Evolutionary conservation across 1,284 basidiomycete genomes (phyloP).

Genomic region (Leccinum insolens): DNA sequence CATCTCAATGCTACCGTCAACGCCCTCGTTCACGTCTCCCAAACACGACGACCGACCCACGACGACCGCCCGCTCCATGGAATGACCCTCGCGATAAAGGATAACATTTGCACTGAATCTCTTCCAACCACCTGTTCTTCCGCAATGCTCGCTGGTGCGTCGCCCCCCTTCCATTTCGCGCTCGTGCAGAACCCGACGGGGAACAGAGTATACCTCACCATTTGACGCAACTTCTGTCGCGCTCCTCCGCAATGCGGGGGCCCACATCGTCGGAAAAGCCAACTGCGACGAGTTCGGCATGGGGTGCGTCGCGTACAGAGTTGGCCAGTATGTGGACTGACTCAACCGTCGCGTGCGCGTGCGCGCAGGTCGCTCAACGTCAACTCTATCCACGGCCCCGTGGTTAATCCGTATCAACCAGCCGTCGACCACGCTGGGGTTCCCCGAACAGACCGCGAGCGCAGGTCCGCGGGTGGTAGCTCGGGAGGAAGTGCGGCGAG

Average conservation of each 20-base stretch:
- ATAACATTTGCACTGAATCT: conserved; percentile 67
- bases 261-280: conserved; percentile 82
- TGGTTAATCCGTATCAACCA: conserved; percentile 70
- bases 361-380: conserved; percentile 68
- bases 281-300: conserved; percentile 99
- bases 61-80: conserved; percentile 35
- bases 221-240: conserved; percentile 88
- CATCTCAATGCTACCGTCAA: conserved; percentile 20
- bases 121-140: conserved; percentile 84
- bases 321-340: background rate
- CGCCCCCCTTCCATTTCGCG: background rate
- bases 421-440: conserved; percentile 21
- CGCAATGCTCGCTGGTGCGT: conserved; percentile 65
- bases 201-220: conserved; percentile 72
- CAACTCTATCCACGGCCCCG: conserved; percentile 73
- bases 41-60: background rate
- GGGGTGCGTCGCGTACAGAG: conserved; percentile 61
- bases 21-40: conserved; percentile 23
- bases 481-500: conserved; percentile 86
- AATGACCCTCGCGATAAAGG: conserved; percentile 74
- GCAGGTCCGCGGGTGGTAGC: conserved; percentile 78
- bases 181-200: background rate
- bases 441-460: conserved; percentile 39
- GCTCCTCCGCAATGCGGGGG: conserved; percentile 67
- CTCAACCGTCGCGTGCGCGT: background rate